Base-by-base conservation (phyloP, 192 early-diverging fungal genomes). In the Paraglomus brasilianum region DNA sequence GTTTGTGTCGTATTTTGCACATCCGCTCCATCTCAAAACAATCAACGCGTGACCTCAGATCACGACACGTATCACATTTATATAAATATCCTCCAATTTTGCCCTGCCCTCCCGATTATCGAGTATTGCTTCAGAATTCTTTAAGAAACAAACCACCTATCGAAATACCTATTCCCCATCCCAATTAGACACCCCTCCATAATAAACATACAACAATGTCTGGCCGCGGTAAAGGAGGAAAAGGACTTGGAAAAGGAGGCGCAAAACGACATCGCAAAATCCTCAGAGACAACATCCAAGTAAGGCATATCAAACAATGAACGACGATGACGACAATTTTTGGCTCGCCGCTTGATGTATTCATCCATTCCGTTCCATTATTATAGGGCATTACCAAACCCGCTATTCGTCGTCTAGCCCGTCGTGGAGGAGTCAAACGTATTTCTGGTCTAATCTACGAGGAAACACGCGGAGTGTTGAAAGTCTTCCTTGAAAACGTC, bases 191-290 rank as follows among this genome's bases (percentile, higher is more conserved):
- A 30, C 3, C 30, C 30, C 30, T 30, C 30, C 30, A 30, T 2
- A 30, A 3, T 30, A 30, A 30, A 30, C 3, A 30, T 75, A 62
- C 62, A 71, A 86, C 42, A 77, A 93, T 98, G 96, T 88, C 96
- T 88, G 96, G 96, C 78, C 92, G 96, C 77, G 96, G 96, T 81
- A 98, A 98, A 86, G 96, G 96, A 80, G 96, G 96, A 86, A 97
- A 97, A 85, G 95, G 96, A 80, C 86, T 98, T 58, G 96, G 96
- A 89, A 98, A 98, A 89, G 96, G 96, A 53, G 96, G 96, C 51
- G 96, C 96, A 83, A 98, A 98, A 90, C 96, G 96, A 81, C 96
- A 98, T 83, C 90, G 96, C 82, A 98, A 98, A 90, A 98, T 98
- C 89, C 89, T 98, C 76, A 92, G 96, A 77, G 96, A 98, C 78